Evolutionary conservation across 2,329 filamentous ascomycete species (phyloP).

Genomic region (Colletotrichum musicola): DNA sequence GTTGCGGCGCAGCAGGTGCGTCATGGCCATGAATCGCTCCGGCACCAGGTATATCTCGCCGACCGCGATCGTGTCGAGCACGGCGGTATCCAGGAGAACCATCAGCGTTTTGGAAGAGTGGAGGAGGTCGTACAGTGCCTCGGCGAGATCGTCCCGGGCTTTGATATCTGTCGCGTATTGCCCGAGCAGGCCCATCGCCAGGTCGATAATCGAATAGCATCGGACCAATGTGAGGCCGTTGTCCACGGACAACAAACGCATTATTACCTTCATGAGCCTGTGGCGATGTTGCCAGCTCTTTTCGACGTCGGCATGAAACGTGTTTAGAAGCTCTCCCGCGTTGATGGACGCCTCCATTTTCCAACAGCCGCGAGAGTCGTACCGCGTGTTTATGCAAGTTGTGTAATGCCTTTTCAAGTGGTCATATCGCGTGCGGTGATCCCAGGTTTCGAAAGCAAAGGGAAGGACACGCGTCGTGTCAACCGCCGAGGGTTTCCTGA

Average conservation of each 20-base stretch:
- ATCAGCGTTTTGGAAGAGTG: background rate
- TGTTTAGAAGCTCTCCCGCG: background rate
- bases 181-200: background rate
- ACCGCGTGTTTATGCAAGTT: background rate
- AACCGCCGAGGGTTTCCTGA: background rate
- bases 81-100: no score
- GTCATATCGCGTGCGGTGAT: background rate
- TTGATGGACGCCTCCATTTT: background rate
- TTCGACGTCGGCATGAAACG: background rate
- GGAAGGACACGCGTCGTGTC: slow-evolving; percentile 5
- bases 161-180: no score
- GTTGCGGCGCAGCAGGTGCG: slow-evolving; percentile 3
- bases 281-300: background rate
- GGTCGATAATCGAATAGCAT: background rate
- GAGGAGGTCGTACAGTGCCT: background rate
- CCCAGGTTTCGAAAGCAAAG: background rate
- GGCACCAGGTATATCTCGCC: background rate
- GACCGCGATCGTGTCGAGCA: background rate
- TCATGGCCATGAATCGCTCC: background rate
- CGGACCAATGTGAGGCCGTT: background rate
- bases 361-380: background rate
- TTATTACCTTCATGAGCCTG: background rate
- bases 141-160: background rate
- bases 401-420: no score
- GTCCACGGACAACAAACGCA: background rate